Evolutionary conservation across 2,329 filamentous ascomycete genomes (phyloP).

Genomic region (Xylariaceae sp.): DNA sequence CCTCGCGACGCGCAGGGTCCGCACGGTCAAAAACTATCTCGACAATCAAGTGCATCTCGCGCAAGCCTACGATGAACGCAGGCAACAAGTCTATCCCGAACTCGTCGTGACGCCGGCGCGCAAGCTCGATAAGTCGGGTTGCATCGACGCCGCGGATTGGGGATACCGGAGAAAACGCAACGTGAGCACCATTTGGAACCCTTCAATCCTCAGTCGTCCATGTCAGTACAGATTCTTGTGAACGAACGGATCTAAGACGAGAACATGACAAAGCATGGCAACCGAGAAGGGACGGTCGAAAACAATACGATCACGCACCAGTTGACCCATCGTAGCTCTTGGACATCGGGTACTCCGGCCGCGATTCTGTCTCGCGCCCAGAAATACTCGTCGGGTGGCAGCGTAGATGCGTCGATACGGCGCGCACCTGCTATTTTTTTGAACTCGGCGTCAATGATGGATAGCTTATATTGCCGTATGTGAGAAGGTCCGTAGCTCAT

Average conservation of each 20-base stretch:
- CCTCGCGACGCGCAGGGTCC: constrained; percentile 20
- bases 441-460: constrained; percentile 32
- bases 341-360: constrained; percentile 34
- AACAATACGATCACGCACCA: constrained; percentile 28
- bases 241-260: no score
- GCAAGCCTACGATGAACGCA: constrained; percentile 37
- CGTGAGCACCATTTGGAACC: constrained; percentile 40
- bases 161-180: constrained; percentile 43
- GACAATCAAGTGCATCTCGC: constrained; percentile 42
- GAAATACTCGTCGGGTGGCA: constrained; percentile 32
- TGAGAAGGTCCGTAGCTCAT: constrained; percentile 33
- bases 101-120: constrained; percentile 30
- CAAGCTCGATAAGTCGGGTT: constrained; percentile 33
- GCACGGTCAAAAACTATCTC: constrained; percentile 31
- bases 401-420: constrained; percentile 32
- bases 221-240: no score
- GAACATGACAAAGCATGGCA: no score
- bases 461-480: constrained; percentile 32
- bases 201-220: no score
- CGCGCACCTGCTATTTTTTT: constrained; percentile 28
- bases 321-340: constrained; percentile 39
- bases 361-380: constrained; percentile 30
- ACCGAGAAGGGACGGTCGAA: no score
- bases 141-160: constrained; percentile 41
- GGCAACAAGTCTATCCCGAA: constrained; percentile 38